phyloP scores from a whole-genome alignment of 2,329 filamentous ascomycete genomes.

The Metarhizium album region DNA sequence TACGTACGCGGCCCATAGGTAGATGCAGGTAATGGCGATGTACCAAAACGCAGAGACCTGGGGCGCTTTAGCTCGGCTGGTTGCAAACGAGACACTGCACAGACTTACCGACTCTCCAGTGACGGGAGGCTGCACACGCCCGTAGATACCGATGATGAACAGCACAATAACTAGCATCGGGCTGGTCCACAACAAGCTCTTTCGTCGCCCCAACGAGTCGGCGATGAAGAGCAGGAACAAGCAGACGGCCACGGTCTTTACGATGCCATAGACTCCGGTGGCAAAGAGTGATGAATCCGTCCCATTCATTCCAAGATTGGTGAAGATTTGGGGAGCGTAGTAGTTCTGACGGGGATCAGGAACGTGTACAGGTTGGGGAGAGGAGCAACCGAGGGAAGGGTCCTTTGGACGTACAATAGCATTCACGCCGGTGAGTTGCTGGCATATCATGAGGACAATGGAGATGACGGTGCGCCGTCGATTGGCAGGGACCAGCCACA shows the following conservation, averaged over 20 bases:
- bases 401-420: conserved; percentile 29
- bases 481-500: conserved; percentile 50
- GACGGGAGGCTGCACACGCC: conserved; percentile 49
- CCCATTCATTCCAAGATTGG: conserved; percentile 47
- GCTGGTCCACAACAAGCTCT: conserved; percentile 52
- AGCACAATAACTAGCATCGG: conserved; percentile 51
- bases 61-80: not conserved
- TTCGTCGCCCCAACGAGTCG: conserved; percentile 56
- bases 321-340: conserved; percentile 61
- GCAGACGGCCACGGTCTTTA: conserved; percentile 55
- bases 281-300: conserved; percentile 54
- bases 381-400: conserved; percentile 20
- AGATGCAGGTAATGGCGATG: conserved; percentile 60
- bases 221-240: conserved; percentile 56
- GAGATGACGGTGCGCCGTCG: conserved; percentile 54
- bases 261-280: conserved; percentile 62
- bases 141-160: conserved; percentile 63
- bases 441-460: conserved; percentile 52
- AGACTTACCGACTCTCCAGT: conserved; percentile 32
- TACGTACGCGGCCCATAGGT: conserved; percentile 52
- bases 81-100: not conserved
- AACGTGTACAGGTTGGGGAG: not conserved
- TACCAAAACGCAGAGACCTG: conserved; percentile 56
- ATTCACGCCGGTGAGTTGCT: conserved; percentile 59
- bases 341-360: conserved; percentile 36